Evolutionary conservation across 805 yeast genomes (phyloP).

Genomic region (Candida insectorum): DNA sequence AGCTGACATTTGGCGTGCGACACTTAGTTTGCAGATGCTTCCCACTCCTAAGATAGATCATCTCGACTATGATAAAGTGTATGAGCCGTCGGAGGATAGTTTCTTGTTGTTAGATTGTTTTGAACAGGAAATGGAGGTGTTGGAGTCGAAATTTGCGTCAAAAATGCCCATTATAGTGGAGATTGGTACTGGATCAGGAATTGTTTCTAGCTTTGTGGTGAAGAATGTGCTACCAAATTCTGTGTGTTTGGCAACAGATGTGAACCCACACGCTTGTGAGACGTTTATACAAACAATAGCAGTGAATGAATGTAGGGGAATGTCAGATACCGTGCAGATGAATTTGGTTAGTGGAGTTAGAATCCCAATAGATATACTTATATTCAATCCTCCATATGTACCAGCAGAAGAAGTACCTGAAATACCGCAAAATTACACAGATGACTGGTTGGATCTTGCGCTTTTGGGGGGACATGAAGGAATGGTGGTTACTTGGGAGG

Average conservation of each 20-base stretch:
- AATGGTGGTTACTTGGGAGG: constrained; percentile 74
- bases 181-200: constrained; percentile 90
- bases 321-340: constrained; percentile 43
- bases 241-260: constrained; percentile 66
- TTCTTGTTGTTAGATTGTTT: constrained; percentile 78
- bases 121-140: constrained; percentile 51
- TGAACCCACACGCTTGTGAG: constrained; percentile 74
- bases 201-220: constrained; percentile 75
- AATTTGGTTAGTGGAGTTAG: constrained; percentile 53
- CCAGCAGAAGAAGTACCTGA: constrained; percentile 78
- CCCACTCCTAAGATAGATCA: constrained; percentile 67
- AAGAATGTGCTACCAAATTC: constrained; percentile 51
- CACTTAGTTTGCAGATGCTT: constrained; percentile 50
- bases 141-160: constrained; percentile 20
- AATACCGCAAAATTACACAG: constrained; percentile 44
- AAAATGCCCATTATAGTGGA: constrained; percentile 63
- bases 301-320: constrained; percentile 13
- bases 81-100: constrained; percentile 95
- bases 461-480: constrained; percentile 88
- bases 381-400: constrained; percentile 96
- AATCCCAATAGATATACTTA: constrained; percentile 61
- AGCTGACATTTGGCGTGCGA: constrained; percentile 1
- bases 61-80: constrained; percentile 68
- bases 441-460: constrained; percentile 85
- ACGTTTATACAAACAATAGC: constrained; percentile 27